Conservation (phyloP, 495 filamentous ascomycete genomes). For the Penicillium pancosmium region DNA sequence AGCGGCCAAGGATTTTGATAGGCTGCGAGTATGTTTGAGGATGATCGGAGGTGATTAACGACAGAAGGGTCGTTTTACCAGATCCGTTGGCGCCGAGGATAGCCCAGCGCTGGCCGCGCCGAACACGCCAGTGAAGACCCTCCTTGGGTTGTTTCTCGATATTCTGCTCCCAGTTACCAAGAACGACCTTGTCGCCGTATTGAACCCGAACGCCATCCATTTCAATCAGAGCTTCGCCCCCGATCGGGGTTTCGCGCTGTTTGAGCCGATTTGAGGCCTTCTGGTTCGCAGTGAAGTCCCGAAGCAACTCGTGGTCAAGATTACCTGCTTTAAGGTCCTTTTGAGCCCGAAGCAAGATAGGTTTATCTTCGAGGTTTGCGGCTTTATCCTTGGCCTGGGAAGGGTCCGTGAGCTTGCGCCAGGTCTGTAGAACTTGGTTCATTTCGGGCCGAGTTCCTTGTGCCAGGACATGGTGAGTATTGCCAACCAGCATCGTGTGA, state of each 20-base stretch:
- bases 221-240: constrained; percentile 72
- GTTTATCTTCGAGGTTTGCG: background rate
- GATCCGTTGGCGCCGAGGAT: constrained; percentile 87
- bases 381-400: background rate
- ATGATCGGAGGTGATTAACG: constrained; percentile 91
- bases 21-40: constrained; percentile 91
- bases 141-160: constrained; percentile 45
- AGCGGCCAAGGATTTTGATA: constrained; percentile 80
- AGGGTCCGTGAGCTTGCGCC: constrained; percentile 18
- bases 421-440: constrained; percentile 26
- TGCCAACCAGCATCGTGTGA: constrained; percentile 69
- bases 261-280: constrained; percentile 1
- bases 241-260: constrained; percentile 1
- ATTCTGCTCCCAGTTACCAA: constrained; percentile 76
- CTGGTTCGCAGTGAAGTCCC: constrained; percentile 26
- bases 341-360: constrained; percentile 15
- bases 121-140: constrained; percentile 82
- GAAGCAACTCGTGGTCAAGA: constrained; percentile 35
- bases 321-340: constrained; percentile 27
- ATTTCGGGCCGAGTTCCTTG: constrained; percentile 30
- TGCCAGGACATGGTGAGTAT: constrained; percentile 57
- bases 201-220: constrained; percentile 80
- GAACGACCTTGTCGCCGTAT: constrained; percentile 74
- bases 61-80: constrained; percentile 87
- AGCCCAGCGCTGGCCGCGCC: constrained; percentile 83